These are phyloP conservation scores for Aspergillus avenaceus DNA, from an alignment of 495 filamentous ascomycete species.

Conservation along the genomic window DNA sequence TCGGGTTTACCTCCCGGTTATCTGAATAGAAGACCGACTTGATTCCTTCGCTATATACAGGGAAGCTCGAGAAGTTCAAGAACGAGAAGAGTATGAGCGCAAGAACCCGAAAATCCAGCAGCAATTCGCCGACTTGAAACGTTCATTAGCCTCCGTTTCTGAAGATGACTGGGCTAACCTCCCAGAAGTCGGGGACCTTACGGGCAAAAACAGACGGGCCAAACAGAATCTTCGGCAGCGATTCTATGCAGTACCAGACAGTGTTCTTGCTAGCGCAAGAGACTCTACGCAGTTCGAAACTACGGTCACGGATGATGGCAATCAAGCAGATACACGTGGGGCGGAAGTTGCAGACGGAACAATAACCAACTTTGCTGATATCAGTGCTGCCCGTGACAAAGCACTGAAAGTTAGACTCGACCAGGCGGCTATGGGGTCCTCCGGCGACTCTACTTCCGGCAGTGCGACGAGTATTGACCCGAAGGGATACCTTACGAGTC, in stretches of 20 bases:
- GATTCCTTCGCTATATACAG: conserved; percentile 62
- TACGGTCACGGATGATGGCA: conserved; percentile 75
- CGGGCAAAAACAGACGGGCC: conserved; percentile 81
- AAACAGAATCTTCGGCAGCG: conserved; percentile 78
- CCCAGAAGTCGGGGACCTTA: conserved; percentile 94
- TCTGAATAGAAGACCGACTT: conserved; percentile 86
- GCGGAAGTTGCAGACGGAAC: conserved; percentile 67
- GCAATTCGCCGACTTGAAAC: conserved; percentile 94
- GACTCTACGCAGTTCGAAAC: conserved; percentile 78
- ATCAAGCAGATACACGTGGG: conserved; percentile 37
- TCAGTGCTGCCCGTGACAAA: conserved; percentile 91
- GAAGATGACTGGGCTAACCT: conserved; percentile 97
- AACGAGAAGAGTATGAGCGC: conserved; percentile 89
- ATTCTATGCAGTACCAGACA: conserved; percentile 97
- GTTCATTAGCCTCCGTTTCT: conserved; percentile 78
- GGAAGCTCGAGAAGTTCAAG: conserved; percentile 90
- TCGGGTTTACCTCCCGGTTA: conserved; percentile 50
- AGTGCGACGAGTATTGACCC: conserved; percentile 91
- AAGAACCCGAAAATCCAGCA: conserved; percentile 99
- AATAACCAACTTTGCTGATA: conserved; percentile 97
- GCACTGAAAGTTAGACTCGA: conserved; percentile 88
- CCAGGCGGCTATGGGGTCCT: conserved; percentile 71
- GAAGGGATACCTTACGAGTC: conserved; percentile 89
- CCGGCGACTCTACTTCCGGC: conserved; percentile 66
- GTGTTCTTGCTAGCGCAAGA: conserved; percentile 83